Conservation (phyloP, 257 asterid species). For the Solanum tarijense region DNA sequence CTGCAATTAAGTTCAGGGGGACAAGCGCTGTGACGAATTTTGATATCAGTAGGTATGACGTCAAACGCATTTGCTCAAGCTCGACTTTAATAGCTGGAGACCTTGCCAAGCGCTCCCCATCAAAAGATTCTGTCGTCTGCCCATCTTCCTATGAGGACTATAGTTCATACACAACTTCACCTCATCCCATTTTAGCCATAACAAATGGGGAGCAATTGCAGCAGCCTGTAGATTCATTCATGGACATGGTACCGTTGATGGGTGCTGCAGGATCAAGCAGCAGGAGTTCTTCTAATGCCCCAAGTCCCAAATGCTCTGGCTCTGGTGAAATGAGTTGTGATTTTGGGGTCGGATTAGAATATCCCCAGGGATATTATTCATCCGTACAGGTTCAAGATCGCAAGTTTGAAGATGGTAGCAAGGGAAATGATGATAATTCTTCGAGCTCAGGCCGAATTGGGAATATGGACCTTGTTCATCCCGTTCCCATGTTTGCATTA, state of each 20-base stretch:
- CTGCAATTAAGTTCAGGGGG: conserved; percentile 77
- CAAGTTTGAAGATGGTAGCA: conserved; percentile 19
- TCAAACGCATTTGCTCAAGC: conserved; percentile 68
- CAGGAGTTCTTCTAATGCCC: conserved; percentile 11
- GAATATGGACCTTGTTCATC: conserved; percentile 28
- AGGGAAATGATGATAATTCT: conserved; percentile 1
- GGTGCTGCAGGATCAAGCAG: neutral
- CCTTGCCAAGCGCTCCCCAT: conserved; percentile 62
- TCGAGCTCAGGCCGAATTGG: conserved; percentile 6
- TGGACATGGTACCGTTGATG: conserved; percentile 19
- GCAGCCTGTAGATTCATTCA: conserved; percentile 17
- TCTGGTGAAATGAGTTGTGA: conserved; percentile 16
- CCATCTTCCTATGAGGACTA: conserved; percentile 22
- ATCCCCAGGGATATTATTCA: conserved; percentile 19
- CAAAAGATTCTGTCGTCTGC: conserved; percentile 14
- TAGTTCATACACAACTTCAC: conserved; percentile 42
- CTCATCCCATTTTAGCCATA: conserved; percentile 17
- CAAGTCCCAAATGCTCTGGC: conserved; percentile 6
- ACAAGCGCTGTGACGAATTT: conserved; percentile 80
- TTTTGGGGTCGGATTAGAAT: conserved; percentile 21
- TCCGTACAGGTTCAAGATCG: conserved; percentile 4
- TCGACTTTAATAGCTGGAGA: conserved; percentile 62
- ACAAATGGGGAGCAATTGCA: conserved; percentile 23
- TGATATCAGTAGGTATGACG: conserved; percentile 62
- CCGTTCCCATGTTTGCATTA: conserved; percentile 45